Conservation (phyloP, 345 rosid genomes). For the Excoecaria cochinchinensis region DNA sequence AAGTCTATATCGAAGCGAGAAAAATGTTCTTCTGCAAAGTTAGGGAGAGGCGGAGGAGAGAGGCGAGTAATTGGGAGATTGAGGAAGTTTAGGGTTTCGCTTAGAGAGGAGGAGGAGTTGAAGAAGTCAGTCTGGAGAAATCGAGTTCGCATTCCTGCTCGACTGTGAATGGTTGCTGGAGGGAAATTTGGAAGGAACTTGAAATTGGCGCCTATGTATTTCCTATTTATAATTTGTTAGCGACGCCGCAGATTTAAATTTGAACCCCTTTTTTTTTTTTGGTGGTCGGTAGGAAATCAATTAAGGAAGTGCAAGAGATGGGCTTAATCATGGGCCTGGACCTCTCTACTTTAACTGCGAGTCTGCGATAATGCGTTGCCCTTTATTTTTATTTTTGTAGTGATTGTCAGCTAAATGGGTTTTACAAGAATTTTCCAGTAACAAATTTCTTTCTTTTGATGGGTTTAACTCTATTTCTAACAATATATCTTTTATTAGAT, state of each 20-base stretch:
- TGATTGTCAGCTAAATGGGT: too few species aligned
- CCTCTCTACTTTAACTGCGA: too few species aligned
- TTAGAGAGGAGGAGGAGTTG: constrained; percentile 30
- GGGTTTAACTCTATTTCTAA: too few species aligned
- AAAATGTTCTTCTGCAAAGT: constrained; percentile 19
- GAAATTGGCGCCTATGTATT: constrained; percentile 18
- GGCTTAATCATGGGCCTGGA: too few species aligned
- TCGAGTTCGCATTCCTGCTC: constrained; percentile 60
- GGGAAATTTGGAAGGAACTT: background rate
- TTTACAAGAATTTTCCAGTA: too few species aligned
- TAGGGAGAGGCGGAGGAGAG: constrained; percentile 27
- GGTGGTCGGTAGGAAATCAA: background rate
- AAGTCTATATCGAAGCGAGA: constrained; percentile 34
- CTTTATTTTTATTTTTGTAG: too few species aligned
- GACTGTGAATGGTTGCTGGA: background rate
- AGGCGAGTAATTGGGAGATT: constrained; percentile 54
- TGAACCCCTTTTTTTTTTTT: background rate
- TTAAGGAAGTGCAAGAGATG: too few species aligned
- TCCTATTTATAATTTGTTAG: background rate
- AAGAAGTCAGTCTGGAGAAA: constrained; percentile 63
- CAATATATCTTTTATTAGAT: too few species aligned
- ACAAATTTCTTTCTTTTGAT: too few species aligned
- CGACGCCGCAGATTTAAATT: too few species aligned
- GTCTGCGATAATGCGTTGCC: too few species aligned
- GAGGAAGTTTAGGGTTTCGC: constrained; percentile 56